Conservation (phyloP, 768 basidiomycete species). For the Cystobasidium ongulense region DNA sequence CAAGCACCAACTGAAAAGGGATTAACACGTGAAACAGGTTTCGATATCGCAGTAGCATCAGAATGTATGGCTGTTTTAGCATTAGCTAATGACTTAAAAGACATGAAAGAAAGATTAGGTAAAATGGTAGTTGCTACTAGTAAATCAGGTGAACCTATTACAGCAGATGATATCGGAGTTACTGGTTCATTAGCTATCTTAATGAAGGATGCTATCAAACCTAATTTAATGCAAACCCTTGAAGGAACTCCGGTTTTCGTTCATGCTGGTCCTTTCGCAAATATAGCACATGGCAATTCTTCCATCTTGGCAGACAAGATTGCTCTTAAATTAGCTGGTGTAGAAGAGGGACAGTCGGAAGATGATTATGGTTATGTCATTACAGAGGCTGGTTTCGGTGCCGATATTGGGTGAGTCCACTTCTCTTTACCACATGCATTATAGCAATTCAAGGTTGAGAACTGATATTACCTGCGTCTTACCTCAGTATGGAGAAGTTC, state of each 20-base stretch:
- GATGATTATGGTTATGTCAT: conserved; percentile 86
- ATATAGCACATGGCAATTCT: conserved; percentile 95
- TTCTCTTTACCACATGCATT: not conserved
- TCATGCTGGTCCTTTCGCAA: conserved; percentile 96
- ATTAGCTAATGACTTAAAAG: conserved; percentile 71
- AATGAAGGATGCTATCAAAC: conserved; percentile 98
- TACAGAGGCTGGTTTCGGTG: conserved; percentile 96
- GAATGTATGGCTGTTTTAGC: conserved; percentile 98
- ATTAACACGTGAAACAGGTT: conserved; percentile 77
- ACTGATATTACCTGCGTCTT: not conserved
- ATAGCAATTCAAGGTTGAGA: not conserved
- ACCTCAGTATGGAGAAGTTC: conserved; percentile 81
- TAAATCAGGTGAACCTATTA: conserved; percentile 81
- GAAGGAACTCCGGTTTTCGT: conserved; percentile 99
- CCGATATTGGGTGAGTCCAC: conserved; percentile 68
- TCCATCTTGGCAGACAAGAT: conserved; percentile 96
- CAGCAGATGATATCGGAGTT: conserved; percentile 91
- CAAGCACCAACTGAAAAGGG: conserved; percentile 82
- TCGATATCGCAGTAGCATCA: conserved; percentile 93
- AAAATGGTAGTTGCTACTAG: conserved; percentile 95
- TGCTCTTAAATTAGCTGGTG: conserved; percentile 91
- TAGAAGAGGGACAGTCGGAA: conserved; percentile 75
- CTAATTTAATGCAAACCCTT: conserved; percentile 96
- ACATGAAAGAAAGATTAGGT: conserved; percentile 84
- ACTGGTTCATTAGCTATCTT: conserved; percentile 91